These are phyloP conservation scores for Graphilbum fragrans DNA, from an alignment of 2,329 filamentous ascomycete genomes.

Conservation along the genomic window DNA sequence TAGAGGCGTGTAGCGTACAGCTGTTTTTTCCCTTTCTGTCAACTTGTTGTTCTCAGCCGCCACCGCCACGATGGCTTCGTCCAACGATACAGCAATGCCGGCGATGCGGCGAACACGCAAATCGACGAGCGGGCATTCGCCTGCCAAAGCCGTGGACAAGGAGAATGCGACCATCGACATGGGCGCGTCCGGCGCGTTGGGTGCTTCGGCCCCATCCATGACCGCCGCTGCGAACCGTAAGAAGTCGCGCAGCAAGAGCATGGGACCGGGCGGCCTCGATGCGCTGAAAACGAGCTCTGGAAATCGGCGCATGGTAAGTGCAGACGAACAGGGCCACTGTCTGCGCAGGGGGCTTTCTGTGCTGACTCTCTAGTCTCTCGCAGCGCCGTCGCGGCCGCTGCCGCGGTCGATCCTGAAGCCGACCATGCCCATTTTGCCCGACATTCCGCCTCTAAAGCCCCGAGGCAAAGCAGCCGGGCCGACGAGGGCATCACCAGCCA, in stretches of 20 bases:
- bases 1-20: no score
- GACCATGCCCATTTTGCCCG: slow-evolving; percentile 53
- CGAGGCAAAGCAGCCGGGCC: slow-evolving; percentile 21
- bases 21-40: neutral
- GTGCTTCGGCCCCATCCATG: slow-evolving; percentile 29
- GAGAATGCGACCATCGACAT: slow-evolving; percentile 67
- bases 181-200: slow-evolving; percentile 16
- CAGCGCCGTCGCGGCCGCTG: slow-evolving; percentile 34
- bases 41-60: no score
- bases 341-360: slow-evolving; percentile 16
- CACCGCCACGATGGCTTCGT: slow-evolving; percentile 22
- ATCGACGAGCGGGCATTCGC: slow-evolving; percentile 53
- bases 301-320: slow-evolving; percentile 65
- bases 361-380: slow-evolving; percentile 34
- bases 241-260: slow-evolving; percentile 87
- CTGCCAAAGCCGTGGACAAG: slow-evolving; percentile 49
- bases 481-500: slow-evolving; percentile 16
- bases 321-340: no score
- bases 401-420: slow-evolving; percentile 72
- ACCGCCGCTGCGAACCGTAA: slow-evolving; percentile 40
- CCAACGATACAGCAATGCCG: slow-evolving; percentile 37
- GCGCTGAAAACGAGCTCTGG: slow-evolving; percentile 62
- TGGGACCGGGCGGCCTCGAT: slow-evolving; percentile 84
- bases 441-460: slow-evolving; percentile 57
- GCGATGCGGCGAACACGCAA: slow-evolving; percentile 51